phyloP scores from a whole-genome alignment of 352 stramenopile species.

The Globisporangium recalcitrans region DNA sequence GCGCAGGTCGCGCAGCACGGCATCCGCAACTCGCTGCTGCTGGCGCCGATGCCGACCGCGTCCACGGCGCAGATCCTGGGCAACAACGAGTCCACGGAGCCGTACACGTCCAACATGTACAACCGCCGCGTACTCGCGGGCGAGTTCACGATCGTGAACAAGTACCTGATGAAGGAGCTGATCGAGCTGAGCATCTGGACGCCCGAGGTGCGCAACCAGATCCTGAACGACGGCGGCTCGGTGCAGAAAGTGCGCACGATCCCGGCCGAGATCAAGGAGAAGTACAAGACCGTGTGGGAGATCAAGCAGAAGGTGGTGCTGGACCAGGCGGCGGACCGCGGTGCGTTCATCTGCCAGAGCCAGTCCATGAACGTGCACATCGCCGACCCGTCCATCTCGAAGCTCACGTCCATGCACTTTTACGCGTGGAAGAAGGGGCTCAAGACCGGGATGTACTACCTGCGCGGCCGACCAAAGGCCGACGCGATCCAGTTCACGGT shows the following conservation, averaged over 20 bases:
- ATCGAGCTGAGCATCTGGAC: conserved; percentile 96
- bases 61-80: conserved; percentile 99
- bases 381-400: conserved; percentile 94
- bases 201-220: conserved; percentile 95
- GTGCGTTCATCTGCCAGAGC: conserved; percentile 98
- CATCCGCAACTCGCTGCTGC: conserved; percentile 98
- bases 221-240: conserved; percentile 96
- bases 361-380: conserved; percentile 99
- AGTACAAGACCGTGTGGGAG: conserved; percentile 99
- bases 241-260: conserved; percentile 91
- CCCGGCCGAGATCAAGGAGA: conserved; percentile 83
- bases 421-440: conserved; percentile 99
- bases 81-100: conserved; percentile 99
- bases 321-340: conserved; percentile 97
- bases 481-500: conserved; percentile 99
- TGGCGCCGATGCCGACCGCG: conserved; percentile 99
- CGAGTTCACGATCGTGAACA: conserved; percentile 99
- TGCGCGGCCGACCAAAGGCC: conserved; percentile 97
- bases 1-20: conserved; percentile 92
- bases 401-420: conserved; percentile 99
- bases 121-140: conserved; percentile 97
- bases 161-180: conserved; percentile 97
- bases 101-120: conserved; percentile 99
- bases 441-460: conserved; percentile 99
- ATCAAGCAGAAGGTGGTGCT: conserved; percentile 98